phyloP scores from a whole-genome alignment of 2,329 filamentous ascomycete genomes.

The Chaetomium olivaceum region DNA sequence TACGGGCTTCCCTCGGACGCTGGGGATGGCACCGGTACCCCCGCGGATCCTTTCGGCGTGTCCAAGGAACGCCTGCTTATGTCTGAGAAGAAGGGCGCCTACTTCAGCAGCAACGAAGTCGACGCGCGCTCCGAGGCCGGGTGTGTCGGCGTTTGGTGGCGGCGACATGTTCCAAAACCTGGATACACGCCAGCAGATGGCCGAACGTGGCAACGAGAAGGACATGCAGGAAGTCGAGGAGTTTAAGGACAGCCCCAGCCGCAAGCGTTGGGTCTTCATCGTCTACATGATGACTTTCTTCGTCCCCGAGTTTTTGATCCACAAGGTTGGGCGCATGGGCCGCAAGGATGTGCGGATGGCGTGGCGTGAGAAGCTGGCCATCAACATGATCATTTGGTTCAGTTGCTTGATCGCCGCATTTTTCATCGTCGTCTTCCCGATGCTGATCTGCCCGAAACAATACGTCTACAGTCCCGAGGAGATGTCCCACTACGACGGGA shows the following conservation, averaged over 20 bases:
- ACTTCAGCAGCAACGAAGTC: conserved; percentile 76
- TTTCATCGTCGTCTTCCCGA: conserved; percentile 86
- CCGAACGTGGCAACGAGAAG: conserved; percentile 91
- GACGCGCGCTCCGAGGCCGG: conserved; percentile 91
- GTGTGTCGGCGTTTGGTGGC: conserved; percentile 82
- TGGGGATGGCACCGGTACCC: conserved; percentile 61
- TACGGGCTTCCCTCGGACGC: conserved; percentile 60
- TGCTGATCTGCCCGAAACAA: conserved; percentile 87
- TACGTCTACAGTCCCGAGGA: conserved; percentile 81
- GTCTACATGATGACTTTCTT: conserved; percentile 85
- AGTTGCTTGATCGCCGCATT: conserved; percentile 77
- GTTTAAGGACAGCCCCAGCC: conserved; percentile 70
- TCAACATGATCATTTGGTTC: conserved; percentile 97
- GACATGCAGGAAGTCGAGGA: conserved; percentile 89
- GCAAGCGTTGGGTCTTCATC: conserved; percentile 87
- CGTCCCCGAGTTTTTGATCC: conserved; percentile 81
- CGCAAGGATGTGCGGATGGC: conserved; percentile 90
- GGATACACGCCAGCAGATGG: conserved; percentile 90
- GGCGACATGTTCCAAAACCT: conserved; percentile 99
- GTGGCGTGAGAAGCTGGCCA: conserved; percentile 96
- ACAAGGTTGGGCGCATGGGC: conserved; percentile 76
- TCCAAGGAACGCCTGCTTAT: conserved; percentile 61
- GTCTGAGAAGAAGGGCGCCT: conserved; percentile 74
- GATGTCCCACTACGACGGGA: conserved; percentile 71
- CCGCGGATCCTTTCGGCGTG: conserved; percentile 60